Evolutionary conservation across 2,329 filamentous ascomycete species (phyloP).

Genomic region (Bipolaris gigantea): DNA sequence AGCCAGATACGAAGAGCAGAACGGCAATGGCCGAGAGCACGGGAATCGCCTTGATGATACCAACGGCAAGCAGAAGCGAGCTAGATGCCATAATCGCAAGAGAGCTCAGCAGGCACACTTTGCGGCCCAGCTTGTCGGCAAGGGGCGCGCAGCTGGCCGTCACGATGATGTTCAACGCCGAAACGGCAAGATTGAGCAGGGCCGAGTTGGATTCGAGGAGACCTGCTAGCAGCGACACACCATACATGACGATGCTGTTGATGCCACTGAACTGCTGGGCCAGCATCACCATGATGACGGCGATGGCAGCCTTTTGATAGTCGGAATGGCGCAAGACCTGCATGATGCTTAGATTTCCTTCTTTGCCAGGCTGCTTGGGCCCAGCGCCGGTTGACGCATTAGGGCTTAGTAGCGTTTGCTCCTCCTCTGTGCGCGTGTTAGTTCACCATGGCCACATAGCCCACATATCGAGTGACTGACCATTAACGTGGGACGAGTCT

Average conservation of each 20-base stretch:
- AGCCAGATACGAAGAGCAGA: conserved; percentile 83
- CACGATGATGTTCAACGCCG: conserved; percentile 79
- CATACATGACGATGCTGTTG: conserved; percentile 99
- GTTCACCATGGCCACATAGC: background rate
- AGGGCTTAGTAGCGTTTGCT: conserved; percentile 66
- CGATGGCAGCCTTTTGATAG: conserved; percentile 80
- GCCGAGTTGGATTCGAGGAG: conserved; percentile 81
- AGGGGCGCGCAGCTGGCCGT: conserved; percentile 82
- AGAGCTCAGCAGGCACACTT: conserved; percentile 78
- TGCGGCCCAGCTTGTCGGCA: conserved; percentile 84
- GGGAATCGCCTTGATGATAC: conserved; percentile 73
- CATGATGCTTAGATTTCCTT: conserved; percentile 49
- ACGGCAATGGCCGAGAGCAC: conserved; percentile 79
- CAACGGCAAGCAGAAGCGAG: conserved; percentile 75
- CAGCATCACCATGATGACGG: conserved; percentile 90
- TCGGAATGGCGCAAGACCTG: conserved; percentile 66
- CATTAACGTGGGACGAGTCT: conserved; percentile 30
- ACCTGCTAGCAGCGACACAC: conserved; percentile 80
- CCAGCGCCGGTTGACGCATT: conserved; percentile 29
- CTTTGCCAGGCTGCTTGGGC: conserved; percentile 32
- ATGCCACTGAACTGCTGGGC: conserved; percentile 89
- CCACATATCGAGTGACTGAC: conserved; percentile 16
- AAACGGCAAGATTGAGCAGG: conserved; percentile 84
- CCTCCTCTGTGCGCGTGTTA: conserved; percentile 57
- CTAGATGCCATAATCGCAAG: conserved; percentile 82